Percentiles rank a stretch among this genome's conserved stretches.
These are phyloP conservation scores for Vachellia pachyceras DNA, from an alignment of 306 rosid species.

Conservation along the genomic window DNA sequence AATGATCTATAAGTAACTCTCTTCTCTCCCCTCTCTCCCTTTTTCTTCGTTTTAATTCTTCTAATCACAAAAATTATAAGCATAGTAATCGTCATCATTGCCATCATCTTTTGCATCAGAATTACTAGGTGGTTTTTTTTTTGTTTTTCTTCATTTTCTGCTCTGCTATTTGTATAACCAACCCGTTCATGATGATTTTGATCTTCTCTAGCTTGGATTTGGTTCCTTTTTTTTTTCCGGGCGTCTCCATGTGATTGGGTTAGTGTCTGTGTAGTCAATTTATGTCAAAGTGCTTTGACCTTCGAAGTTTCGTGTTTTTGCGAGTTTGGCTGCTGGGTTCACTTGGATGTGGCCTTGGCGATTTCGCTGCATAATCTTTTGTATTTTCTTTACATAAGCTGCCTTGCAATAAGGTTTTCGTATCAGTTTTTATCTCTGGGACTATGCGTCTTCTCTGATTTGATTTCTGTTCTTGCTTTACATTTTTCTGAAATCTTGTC, in stretches of 20 bases:
- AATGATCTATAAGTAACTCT: conserved; percentile 39
- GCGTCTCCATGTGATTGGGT: conserved; percentile 37
- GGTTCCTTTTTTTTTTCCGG: conserved; percentile 18
- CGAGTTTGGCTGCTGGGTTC: conserved; percentile 40
- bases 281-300: conserved; percentile 50
- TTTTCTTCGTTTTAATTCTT: conserved; percentile 38
- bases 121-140: conserved; percentile 47
- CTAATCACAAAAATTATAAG: conserved; percentile 18
- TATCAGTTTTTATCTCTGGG: conserved; percentile 16
- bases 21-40: conserved; percentile 25
- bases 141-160: conserved; percentile 33
- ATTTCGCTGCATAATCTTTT: conserved; percentile 11
- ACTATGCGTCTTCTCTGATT: background rate
- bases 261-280: conserved; percentile 46
- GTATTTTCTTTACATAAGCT: conserved; percentile 33
- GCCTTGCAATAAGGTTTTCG: conserved; percentile 30
- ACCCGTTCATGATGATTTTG: conserved; percentile 23
- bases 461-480: conserved; percentile 14
- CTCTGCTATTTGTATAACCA: conserved; percentile 16
- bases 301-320: conserved; percentile 36
- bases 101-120: conserved; percentile 30
- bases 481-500: conserved; percentile 16
- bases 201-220: conserved; percentile 38
- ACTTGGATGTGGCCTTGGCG: conserved; percentile 30
- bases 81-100: conserved; percentile 32